Evolutionary conservation across 495 filamentous ascomycete species (phyloP).

Genomic region (Penicillium chermesinum): DNA sequence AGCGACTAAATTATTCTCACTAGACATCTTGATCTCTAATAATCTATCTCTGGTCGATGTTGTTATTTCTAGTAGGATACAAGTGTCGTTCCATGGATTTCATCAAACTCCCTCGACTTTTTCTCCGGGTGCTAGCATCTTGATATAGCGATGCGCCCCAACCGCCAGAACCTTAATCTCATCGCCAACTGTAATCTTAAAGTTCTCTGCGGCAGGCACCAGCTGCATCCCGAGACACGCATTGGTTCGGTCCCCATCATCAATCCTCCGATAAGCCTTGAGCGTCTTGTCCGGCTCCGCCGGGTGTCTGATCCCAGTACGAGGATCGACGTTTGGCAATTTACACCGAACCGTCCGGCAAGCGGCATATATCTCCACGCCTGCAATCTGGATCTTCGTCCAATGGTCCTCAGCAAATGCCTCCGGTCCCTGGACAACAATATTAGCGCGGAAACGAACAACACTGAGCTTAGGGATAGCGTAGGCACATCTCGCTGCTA

Average conservation of each 20-base stretch:
- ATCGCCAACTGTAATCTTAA: constrained; percentile 56
- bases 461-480: constrained; percentile 61
- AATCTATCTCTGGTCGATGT: no score
- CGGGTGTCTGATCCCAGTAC: constrained; percentile 63
- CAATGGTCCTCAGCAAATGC: constrained; percentile 73
- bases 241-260: constrained; percentile 61
- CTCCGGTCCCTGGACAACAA: constrained; percentile 62
- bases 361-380: constrained; percentile 49
- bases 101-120: constrained; percentile 33
- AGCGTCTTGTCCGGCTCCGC: constrained; percentile 71
- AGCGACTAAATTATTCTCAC: not conserved
- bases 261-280: constrained; percentile 64
- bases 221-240: constrained; percentile 74
- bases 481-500: constrained; percentile 44
- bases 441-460: constrained; percentile 76
- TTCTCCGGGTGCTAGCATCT: constrained; percentile 41
- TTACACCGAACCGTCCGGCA: constrained; percentile 75
- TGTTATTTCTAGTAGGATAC: no score
- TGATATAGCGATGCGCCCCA: constrained; percentile 60
- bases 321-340: constrained; percentile 77
- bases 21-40: no score
- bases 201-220: constrained; percentile 25
- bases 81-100: no score
- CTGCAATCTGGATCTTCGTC: constrained; percentile 60
- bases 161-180: constrained; percentile 52